Percentiles rank a stretch among this genome's conserved stretches.
Evolutionary conservation across 495 filamentous ascomycete species (phyloP).

Genomic region (Polyplosphaeria fusca): DNA sequence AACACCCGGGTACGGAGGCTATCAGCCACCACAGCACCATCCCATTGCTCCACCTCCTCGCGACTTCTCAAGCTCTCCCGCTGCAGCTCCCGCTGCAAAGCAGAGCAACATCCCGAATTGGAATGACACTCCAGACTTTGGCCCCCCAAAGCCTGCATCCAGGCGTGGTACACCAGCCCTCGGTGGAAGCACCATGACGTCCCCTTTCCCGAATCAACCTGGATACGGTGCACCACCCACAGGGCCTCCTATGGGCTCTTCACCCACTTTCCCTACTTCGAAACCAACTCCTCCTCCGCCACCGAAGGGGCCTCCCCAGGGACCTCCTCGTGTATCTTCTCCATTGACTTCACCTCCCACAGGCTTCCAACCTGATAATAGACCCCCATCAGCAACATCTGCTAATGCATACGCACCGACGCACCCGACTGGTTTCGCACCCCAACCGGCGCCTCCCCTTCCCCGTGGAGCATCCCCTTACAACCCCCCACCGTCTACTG

Average conservation of each 20-base stretch:
- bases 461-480: slow-evolving; percentile 83
- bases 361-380: slow-evolving; percentile 58
- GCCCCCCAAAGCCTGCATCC: slow-evolving; percentile 67
- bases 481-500: slow-evolving; percentile 72
- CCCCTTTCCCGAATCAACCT: slow-evolving; percentile 64
- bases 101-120: slow-evolving; percentile 70
- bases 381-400: slow-evolving; percentile 72
- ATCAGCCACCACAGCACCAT: slow-evolving; percentile 39
- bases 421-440: slow-evolving; percentile 46
- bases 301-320: slow-evolving; percentile 50
- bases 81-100: slow-evolving; percentile 62
- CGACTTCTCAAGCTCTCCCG: slow-evolving; percentile 57
- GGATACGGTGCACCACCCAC: slow-evolving; percentile 42
- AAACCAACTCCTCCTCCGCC: slow-evolving; percentile 55
- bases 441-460: slow-evolving; percentile 50
- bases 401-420: slow-evolving; percentile 24
- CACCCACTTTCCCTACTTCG: slow-evolving; percentile 45
- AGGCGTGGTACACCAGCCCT: slow-evolving; percentile 69
- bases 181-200: slow-evolving; percentile 53
- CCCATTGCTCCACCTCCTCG: slow-evolving; percentile 57
- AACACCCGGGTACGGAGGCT: slow-evolving; percentile 31
- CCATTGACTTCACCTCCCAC: slow-evolving; percentile 40
- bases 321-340: slow-evolving; percentile 55
- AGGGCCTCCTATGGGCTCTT: slow-evolving; percentile 31
- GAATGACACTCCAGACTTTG: slow-evolving; percentile 88